These are phyloP conservation scores for Tuber melanosporum DNA, from an alignment of 495 filamentous ascomycete genomes.

Conservation along the genomic window DNA sequence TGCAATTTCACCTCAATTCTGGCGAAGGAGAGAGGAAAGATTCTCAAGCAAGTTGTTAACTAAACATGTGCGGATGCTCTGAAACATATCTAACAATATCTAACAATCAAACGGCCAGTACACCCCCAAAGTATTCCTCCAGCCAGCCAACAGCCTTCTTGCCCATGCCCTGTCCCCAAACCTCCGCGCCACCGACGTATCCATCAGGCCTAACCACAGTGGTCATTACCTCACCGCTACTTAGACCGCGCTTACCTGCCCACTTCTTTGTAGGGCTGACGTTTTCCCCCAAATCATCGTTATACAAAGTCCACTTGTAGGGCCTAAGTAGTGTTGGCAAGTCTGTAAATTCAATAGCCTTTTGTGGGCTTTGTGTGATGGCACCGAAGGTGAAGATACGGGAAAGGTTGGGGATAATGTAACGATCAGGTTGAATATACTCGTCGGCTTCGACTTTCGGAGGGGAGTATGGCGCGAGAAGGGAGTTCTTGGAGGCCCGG, in stretches of 20 bases:
- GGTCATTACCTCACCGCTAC: constrained; percentile 50
- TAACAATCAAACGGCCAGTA: constrained; percentile 43
- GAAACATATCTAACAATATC: not conserved
- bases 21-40: not conserved
- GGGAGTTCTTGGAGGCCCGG: constrained; percentile 52
- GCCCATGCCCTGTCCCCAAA: constrained; percentile 45
- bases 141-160: constrained; percentile 51
- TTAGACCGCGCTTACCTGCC: constrained; percentile 50
- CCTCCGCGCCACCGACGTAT: constrained; percentile 56
- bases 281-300: constrained; percentile 54
- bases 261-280: constrained; percentile 54
- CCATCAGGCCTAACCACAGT: constrained; percentile 60
- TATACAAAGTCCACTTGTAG: constrained; percentile 63
- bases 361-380: constrained; percentile 52
- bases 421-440: constrained; percentile 55
- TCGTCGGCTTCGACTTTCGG: constrained; percentile 50
- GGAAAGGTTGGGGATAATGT: constrained; percentile 50
- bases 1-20: not conserved
- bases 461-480: constrained; percentile 49
- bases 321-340: constrained; percentile 53
- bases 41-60: not conserved
- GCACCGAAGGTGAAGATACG: constrained; percentile 56
- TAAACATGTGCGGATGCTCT: not conserved
- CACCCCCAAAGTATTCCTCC: constrained; percentile 55
- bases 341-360: constrained; percentile 56